phyloP scores from a whole-genome alignment of 139 green algal species.

The Diplosphaera chodatii region DNA sequence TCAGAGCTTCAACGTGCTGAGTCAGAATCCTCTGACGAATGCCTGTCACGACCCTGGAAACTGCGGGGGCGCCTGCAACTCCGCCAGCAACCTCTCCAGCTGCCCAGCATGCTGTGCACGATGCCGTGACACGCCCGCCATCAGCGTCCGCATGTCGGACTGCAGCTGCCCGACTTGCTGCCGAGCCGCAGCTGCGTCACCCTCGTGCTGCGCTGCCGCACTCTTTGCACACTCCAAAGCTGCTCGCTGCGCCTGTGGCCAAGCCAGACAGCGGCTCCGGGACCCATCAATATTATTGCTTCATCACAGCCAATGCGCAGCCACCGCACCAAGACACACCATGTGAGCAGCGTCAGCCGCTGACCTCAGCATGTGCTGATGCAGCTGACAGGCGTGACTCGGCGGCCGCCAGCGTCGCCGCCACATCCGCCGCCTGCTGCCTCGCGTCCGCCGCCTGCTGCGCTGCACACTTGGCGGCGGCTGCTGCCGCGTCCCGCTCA shows the following conservation, averaged over 20 bases:
- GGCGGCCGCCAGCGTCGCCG: constrained; percentile 1
- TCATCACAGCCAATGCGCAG: no score
- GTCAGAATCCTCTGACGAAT: no score
- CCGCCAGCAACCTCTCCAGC: constrained; percentile 41
- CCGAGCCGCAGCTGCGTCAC: not conserved
- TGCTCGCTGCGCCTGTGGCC: not conserved
- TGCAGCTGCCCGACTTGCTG: not conserved
- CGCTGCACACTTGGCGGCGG: not conserved
- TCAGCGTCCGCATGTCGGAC: constrained; percentile 21
- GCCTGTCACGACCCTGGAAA: not conserved
- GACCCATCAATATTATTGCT: no score
- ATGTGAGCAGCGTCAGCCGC: not conserved
- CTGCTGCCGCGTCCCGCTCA: constrained; percentile 16
- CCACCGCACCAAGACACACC: no score
- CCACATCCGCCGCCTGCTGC: constrained; percentile 14
- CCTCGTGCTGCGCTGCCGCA: not conserved
- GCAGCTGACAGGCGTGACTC: not conserved
- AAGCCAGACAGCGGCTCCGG: no score
- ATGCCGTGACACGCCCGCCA: constrained; percentile 52
- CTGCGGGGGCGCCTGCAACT: constrained; percentile 14
- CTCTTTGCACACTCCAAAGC: not conserved
- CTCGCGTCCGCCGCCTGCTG: constrained; percentile 16
- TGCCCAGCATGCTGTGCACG: constrained; percentile 41
- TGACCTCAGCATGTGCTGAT: not conserved
- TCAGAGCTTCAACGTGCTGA: no score